Evolutionary conservation across 371 early-diverging fungal species (phyloP).

Genomic region (Gilbertella persicaria): DNA sequence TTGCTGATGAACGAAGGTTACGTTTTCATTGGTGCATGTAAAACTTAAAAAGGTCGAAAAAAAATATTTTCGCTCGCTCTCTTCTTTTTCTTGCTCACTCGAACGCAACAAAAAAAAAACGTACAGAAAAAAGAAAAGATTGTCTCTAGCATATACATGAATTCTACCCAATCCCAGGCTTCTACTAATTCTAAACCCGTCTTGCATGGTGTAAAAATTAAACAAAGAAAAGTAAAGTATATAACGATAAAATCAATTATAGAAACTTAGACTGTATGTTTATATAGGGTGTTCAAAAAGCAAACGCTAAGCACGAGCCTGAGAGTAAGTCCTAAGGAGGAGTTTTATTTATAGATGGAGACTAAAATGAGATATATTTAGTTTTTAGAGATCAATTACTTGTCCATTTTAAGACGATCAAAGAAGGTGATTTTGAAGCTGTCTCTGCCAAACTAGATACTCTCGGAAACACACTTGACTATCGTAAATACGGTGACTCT

Average conservation of each 20-base stretch:
- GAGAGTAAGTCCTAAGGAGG: constrained; percentile 59
- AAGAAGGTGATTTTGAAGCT: constrained; percentile 72
- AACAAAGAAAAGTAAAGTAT: constrained; percentile 76
- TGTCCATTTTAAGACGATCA: constrained; percentile 55
- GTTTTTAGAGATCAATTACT: constrained; percentile 79
- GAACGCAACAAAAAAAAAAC: background rate
- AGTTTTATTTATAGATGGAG: no score
- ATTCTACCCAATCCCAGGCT: constrained; percentile 59
- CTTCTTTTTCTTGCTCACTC: background rate
- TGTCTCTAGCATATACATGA: constrained; percentile 50
- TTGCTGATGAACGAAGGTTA: no score
- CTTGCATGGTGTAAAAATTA: constrained; percentile 84
- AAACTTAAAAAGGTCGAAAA: background rate
- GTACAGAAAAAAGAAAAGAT: constrained; percentile 10
- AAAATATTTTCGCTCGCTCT: background rate
- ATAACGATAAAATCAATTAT: background rate
- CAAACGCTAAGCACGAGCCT: constrained; percentile 84
- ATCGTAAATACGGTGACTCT: constrained; percentile 91
- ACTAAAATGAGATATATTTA: constrained; percentile 14
- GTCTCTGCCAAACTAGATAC: constrained; percentile 76
- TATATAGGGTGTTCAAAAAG: constrained; percentile 80
- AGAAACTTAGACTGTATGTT: constrained; percentile 1
- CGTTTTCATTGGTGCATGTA: background rate
- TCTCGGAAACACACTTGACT: constrained; percentile 87
- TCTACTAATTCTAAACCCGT: constrained; percentile 62